A percentile compares a stretch with the other conserved stretches of the same genome.
phyloP scores from a whole-genome alignment of 208 protist genomes.

The Herpetomonas samuelpessoai region DNA sequence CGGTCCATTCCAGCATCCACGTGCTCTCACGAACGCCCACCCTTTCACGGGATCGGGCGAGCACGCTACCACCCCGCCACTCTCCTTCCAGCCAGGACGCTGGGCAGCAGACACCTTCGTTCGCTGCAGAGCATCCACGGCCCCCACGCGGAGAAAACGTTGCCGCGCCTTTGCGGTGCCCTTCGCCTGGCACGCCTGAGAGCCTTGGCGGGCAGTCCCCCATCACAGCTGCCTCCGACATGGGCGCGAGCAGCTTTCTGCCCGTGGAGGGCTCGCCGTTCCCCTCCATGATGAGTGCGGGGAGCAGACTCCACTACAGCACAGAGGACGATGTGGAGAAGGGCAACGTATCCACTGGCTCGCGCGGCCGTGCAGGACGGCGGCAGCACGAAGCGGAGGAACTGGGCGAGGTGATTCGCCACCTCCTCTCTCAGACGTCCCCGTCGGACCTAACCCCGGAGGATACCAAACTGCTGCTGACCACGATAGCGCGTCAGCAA shows the following conservation, averaged over 20 bases:
- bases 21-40: no score
- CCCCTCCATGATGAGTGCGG: slow-evolving; percentile 4
- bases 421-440: neutral
- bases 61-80: no score
- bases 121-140: no score
- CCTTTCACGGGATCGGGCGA: no score
- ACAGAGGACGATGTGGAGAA: slow-evolving; percentile 10
- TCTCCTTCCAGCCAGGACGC: no score
- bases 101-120: no score
- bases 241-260: neutral
- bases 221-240: neutral
- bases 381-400: neutral
- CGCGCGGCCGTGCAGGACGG: slow-evolving; percentile 4
- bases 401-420: neutral
- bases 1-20: no score
- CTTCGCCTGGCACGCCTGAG: neutral
- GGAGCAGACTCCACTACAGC: no score
- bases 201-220: neutral
- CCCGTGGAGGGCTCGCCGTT: slow-evolving; percentile 6
- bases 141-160: no score
- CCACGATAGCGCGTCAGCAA: slow-evolving; percentile 39
- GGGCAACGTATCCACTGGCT: slow-evolving; percentile 35
- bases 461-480: slow-evolving; percentile 22
- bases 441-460: neutral
- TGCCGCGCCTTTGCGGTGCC: no score